Evolutionary conservation across 208 protist genomes (phyloP), one percentile per base, ranked within the genome.

Genomic region (Trypanosoma brucei): DNA sequence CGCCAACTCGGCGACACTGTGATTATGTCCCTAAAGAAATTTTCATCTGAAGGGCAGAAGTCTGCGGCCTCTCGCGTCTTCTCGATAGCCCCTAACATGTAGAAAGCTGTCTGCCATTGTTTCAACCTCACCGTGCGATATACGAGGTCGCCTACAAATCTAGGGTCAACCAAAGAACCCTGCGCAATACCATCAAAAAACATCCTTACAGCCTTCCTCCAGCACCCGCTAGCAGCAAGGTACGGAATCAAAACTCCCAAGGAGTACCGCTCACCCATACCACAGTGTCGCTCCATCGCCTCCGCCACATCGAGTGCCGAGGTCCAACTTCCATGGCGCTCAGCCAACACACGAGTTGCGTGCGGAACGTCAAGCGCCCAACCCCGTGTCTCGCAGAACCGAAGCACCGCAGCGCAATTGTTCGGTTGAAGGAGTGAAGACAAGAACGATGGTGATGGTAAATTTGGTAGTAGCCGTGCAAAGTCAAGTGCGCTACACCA

Each of bases 401-500:
- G 48, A 35, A 84, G 44, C 50, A 94, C 67, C 1, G 61, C 49
- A 44, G 46, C 31, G 34, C 65, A 75, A 62, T 94, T 94, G 49
- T 51, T 63, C 6, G 81, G 84, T 13, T 46, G 53, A 46, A 94
- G 66, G 46, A 94, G 62, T n/a, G 81, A 83, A 13, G 87, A 81
- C 53, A 94, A 68, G 55, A 94, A 94, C 49, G 85, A 61, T 31
- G 87, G 80, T 2, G 84, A 75, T 2, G 87, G 87, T 11, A 80
- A 55, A n/a, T 70, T 62, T 6, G 58, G 39, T 34, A 91, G 71
- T 44, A 75, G 62, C 42, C 61, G 59, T 42, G 73, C 62, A 51
- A 91, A 88, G n/a, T 77, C 57, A 58, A 94, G 61, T 46, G 87
- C 87, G 39, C 75, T 79, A 38, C 76, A 36, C 84, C 87, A 94